phyloP scores from a whole-genome alignment of 2,329 filamentous ascomycete genomes.

The Zymoseptoria crescenta region DNA sequence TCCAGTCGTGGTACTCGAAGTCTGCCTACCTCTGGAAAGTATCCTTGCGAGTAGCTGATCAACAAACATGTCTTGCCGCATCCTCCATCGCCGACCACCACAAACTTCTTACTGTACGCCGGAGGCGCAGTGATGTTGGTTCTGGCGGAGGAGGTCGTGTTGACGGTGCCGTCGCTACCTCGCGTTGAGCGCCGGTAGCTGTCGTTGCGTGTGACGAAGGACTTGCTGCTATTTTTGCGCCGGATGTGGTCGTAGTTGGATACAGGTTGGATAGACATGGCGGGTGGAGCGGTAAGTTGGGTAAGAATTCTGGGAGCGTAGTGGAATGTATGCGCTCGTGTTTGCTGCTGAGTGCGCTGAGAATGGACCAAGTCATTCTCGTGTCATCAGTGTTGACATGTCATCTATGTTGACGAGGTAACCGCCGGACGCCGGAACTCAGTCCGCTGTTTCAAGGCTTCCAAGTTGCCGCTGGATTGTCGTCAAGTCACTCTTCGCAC shows the following conservation, averaged over 20 bases:
- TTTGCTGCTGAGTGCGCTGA: conserved; percentile 4
- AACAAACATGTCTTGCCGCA: conserved; percentile 98
- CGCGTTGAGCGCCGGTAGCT: conserved; percentile 33
- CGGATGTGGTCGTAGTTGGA: conserved; percentile 49
- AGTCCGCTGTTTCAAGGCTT: not conserved
- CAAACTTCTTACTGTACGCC: conserved; percentile 96
- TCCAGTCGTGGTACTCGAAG: not conserved
- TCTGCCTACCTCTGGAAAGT: conserved; percentile 83
- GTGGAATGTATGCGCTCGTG: conserved; percentile 2
- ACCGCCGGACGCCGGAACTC: not conserved
- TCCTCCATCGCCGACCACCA: conserved; percentile 94
- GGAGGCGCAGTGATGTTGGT: conserved; percentile 87
- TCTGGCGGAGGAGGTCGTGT: conserved; percentile 65
- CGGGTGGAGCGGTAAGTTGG: not conserved
- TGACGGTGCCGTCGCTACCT: conserved; percentile 80
- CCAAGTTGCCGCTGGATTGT: not conserved
- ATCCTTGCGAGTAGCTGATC: conserved; percentile 97
- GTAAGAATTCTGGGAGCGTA: conserved; percentile 5
- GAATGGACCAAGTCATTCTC: not conserved
- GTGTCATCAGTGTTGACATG: not conserved
- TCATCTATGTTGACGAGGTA: not conserved
- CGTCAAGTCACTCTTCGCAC: not conserved
- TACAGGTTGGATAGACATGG: conserved; percentile 28
- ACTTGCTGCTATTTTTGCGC: conserved; percentile 43
- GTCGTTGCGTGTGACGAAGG: conserved; percentile 28